Percentiles rank a stretch among this genome's conserved stretches.
Conservation (phyloP, 352 stramenopile genomes). For the Blastocystis sp. region DNA sequence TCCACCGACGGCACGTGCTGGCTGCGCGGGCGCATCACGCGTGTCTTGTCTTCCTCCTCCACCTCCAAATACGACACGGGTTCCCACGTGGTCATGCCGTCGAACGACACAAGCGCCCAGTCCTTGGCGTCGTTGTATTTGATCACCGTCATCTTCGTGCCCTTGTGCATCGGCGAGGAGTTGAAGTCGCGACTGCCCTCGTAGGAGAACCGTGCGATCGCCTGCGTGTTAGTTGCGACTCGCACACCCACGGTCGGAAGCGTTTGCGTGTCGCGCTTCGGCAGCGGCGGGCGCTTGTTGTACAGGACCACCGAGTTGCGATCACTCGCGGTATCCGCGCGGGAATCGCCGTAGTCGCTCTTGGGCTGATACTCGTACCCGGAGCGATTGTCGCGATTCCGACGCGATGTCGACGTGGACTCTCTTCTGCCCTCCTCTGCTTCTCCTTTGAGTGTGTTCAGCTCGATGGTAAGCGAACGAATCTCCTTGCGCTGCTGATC, state of each 20-base stretch:
- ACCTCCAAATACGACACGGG: conserved; percentile 33
- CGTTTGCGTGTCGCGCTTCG: not conserved
- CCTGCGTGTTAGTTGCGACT: not conserved
- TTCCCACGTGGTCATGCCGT: conserved; percentile 56
- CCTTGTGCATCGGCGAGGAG: conserved; percentile 37
- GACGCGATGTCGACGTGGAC: not conserved
- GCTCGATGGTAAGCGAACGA: conserved; percentile 35
- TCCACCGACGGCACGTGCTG: not conserved
- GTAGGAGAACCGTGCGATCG: conserved; percentile 27
- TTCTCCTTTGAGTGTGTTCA: conserved; percentile 41
- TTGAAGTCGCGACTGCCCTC: conserved; percentile 46
- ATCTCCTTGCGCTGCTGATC: conserved; percentile 41
- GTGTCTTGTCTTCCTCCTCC: not conserved
- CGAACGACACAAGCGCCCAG: conserved; percentile 36
- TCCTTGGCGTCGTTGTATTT: conserved; percentile 30
- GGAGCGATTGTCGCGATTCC: not conserved
- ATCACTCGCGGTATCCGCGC: not conserved
- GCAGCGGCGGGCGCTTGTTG: conserved; percentile 6
- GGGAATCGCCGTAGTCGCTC: not conserved
- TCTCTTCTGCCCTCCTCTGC: not conserved
- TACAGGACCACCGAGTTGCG: not conserved
- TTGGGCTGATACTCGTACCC: not conserved
- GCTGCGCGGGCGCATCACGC: not conserved
- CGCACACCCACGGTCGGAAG: not conserved
- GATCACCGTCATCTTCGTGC: conserved; percentile 19